Evolutionary conservation across 2,329 filamentous ascomycete species (phyloP).

Genomic region (Fusarium setosum): DNA sequence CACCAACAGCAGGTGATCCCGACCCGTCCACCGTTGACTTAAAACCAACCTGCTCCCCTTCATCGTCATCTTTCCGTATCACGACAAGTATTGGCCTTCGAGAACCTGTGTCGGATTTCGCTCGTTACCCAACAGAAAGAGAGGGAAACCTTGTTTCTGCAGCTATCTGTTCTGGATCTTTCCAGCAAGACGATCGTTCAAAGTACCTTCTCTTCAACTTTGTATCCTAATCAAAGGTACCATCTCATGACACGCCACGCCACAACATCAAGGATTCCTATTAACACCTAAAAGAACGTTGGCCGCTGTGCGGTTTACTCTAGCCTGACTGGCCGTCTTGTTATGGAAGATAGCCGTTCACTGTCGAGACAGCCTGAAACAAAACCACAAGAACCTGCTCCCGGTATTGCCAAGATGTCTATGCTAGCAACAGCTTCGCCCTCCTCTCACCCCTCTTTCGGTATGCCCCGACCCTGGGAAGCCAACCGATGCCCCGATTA

Average conservation of each 20-base stretch:
- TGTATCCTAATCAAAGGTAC: slow-evolving; percentile 25
- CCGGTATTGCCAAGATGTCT: slow-evolving; percentile 57
- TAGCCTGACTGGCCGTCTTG: slow-evolving; percentile 35
- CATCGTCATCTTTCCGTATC: slow-evolving; percentile 11
- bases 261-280: background rate
- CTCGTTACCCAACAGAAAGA: slow-evolving; percentile 31
- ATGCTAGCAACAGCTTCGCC: slow-evolving; percentile 60
- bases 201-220: slow-evolving; percentile 14
- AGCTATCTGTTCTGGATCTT: slow-evolving; percentile 3
- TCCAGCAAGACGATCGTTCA: slow-evolving; percentile 7
- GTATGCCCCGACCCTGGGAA: slow-evolving; percentile 54
- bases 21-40: slow-evolving; percentile 22
- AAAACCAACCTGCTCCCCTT: slow-evolving; percentile 15
- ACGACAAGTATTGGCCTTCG: slow-evolving; percentile 11
- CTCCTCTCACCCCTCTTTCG: slow-evolving; percentile 54
- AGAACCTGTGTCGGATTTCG: slow-evolving; percentile 19
- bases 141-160: slow-evolving; percentile 8
- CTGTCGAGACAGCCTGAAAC: slow-evolving; percentile 45
- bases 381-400: slow-evolving; percentile 38
- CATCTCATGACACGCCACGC: background rate
- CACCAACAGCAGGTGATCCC: slow-evolving; percentile 30
- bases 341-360: slow-evolving; percentile 56
- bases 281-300: slow-evolving; percentile 22
- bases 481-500: slow-evolving; percentile 49
- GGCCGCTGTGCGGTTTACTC: slow-evolving; percentile 36